A percentile compares a stretch with the other conserved stretches of the same genome.
These are phyloP conservation scores for Onygenales sp. DNA, from an alignment of 2,329 filamentous ascomycete species.

Conservation along the genomic window DNA sequence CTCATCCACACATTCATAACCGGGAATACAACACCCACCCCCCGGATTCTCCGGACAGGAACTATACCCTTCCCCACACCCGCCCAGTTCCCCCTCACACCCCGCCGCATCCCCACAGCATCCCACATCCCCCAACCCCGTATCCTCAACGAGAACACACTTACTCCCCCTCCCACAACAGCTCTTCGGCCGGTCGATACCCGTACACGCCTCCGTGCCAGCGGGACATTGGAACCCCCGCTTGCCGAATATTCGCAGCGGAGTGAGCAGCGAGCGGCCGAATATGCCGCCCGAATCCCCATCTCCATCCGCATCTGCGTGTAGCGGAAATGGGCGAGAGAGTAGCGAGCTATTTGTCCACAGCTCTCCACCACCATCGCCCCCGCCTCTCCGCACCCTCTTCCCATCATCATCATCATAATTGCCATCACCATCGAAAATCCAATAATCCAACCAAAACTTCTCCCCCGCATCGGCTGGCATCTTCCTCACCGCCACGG, in stretches of 20 bases:
- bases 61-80: constrained; percentile 44
- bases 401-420: not conserved
- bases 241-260: constrained; percentile 20
- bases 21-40: constrained; percentile 54
- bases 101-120: constrained; percentile 48
- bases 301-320: constrained; percentile 6
- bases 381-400: not conserved
- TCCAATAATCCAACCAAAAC: constrained; percentile 39
- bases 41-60: constrained; percentile 46
- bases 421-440: constrained; percentile 16
- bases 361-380: constrained; percentile 2
- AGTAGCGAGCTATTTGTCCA: constrained; percentile 3
- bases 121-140: constrained; percentile 47
- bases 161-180: constrained; percentile 47
- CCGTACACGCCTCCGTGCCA: constrained; percentile 44
- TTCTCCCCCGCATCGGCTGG: constrained; percentile 37
- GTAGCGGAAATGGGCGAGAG: constrained; percentile 16
- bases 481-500: constrained; percentile 34
- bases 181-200: constrained; percentile 47
- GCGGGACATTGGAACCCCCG: constrained; percentile 50
- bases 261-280: constrained; percentile 1
- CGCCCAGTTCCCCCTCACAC: constrained; percentile 43
- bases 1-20: constrained; percentile 46
- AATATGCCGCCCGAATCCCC: not conserved
- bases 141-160: constrained; percentile 46